A percentile compares a stretch with the other conserved stretches of the same genome.
These are phyloP conservation scores for Diophrys sp. DNA, from an alignment of 73 alveolate genomes.

Conservation along the genomic window DNA sequence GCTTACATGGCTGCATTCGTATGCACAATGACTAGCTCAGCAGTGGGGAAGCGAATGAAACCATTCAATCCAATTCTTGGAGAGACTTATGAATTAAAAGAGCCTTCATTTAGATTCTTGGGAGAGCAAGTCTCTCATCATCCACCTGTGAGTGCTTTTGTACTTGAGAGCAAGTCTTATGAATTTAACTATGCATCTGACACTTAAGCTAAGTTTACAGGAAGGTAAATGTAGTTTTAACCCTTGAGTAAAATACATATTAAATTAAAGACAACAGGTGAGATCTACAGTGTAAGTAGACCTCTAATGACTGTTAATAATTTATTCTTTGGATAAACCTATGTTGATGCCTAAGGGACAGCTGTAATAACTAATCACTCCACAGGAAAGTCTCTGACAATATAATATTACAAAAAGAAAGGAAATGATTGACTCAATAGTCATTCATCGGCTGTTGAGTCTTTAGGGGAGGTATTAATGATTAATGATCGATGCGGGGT, in stretches of 20 bases:
- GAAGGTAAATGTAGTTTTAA: not conserved
- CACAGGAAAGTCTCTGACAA: not conserved
- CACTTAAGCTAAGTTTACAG: constrained; percentile 1
- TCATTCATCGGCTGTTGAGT: no score
- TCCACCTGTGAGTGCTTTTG: constrained; percentile 88
- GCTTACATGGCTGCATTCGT: constrained; percentile 47
- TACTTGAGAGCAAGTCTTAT: constrained; percentile 52
- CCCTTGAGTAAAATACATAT: constrained; percentile 22
- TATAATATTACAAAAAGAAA: constrained; percentile 26
- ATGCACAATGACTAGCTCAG: not conserved
- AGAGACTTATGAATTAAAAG: constrained; percentile 84
- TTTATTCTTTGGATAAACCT: constrained; percentile 57
- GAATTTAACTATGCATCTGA: not conserved
- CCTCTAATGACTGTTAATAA: constrained; percentile 69
- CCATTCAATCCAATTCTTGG: constrained; percentile 90
- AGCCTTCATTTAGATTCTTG: constrained; percentile 57
- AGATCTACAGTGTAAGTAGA: constrained; percentile 70
- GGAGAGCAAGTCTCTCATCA: constrained; percentile 95
- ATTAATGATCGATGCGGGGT: no score
- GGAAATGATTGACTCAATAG: no score
- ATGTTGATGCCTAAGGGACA: constrained; percentile 84
- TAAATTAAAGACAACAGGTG: constrained; percentile 67
- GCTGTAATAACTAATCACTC: not conserved
- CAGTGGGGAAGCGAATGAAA: constrained; percentile 49
- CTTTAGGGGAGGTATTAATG: no score